Percentiles rank a stretch among this genome's conserved stretches.
These are phyloP conservation scores for Salix brachista DNA, from an alignment of 345 rosid genomes.

Conservation along the genomic window DNA sequence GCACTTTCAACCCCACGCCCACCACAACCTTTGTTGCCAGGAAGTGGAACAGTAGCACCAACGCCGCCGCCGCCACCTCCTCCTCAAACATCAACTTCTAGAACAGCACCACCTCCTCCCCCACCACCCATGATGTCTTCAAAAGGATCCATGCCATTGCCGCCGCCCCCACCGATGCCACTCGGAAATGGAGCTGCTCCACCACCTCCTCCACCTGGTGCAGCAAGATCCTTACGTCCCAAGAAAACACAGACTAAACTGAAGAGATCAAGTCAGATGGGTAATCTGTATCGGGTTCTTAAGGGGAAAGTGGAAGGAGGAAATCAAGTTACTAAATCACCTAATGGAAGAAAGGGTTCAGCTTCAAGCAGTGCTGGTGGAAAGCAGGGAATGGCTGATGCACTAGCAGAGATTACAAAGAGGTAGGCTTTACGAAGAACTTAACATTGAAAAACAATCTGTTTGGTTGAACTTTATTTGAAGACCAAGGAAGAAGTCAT, in stretches of 20 bases:
- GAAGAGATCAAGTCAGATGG: slow-evolving; percentile 77
- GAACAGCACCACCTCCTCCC: slow-evolving; percentile 33
- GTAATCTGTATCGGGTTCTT: slow-evolving; percentile 63
- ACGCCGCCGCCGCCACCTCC: slow-evolving; percentile 26
- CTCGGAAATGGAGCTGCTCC: slow-evolving; percentile 40
- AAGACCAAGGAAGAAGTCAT: neutral
- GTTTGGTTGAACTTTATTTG: neutral
- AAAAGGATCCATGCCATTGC: slow-evolving; percentile 25
- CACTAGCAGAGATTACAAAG: slow-evolving; percentile 89
- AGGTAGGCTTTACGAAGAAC: slow-evolving; percentile 33
- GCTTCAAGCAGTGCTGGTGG: slow-evolving; percentile 37
- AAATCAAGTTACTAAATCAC: slow-evolving; percentile 33
- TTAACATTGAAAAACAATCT: neutral
- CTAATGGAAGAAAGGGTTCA: slow-evolving; percentile 32
- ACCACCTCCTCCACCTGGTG: slow-evolving; percentile 65
- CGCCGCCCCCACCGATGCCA: slow-evolving; percentile 34
- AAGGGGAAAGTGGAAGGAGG: slow-evolving; percentile 77
- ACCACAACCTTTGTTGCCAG: slow-evolving; percentile 22
- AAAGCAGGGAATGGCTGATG: slow-evolving; percentile 97
- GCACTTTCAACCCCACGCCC: neutral
- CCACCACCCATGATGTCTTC: slow-evolving; percentile 31
- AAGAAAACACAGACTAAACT: slow-evolving; percentile 66
- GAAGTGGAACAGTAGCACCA: neutral
- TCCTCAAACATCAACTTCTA: slow-evolving; percentile 7
- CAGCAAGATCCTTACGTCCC: slow-evolving; percentile 53